Evolutionary conservation across 805 yeast genomes (phyloP).

Genomic region (Wickerhamiella domercqiae): DNA sequence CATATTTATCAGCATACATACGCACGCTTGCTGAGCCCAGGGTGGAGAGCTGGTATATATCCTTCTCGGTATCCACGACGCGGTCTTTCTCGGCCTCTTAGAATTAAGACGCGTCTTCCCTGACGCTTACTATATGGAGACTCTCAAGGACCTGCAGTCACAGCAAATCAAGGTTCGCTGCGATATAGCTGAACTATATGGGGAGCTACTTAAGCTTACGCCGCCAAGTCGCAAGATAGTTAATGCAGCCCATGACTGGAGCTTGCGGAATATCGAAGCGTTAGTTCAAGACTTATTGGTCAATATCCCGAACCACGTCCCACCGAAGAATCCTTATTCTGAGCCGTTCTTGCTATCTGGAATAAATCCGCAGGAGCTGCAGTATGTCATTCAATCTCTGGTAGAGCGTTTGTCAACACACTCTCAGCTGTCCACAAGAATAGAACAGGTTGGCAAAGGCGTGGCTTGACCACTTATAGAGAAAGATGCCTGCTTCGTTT

Average conservation of each 20-base stretch:
- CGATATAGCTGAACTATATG: constrained; percentile 19
- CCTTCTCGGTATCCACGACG: too few relatives aligned
- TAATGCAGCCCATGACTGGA: constrained; percentile 25
- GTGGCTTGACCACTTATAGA: constrained; percentile 13
- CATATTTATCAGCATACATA: too few relatives aligned
- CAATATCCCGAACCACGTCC: constrained; percentile 17
- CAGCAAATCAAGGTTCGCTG: constrained; percentile 24
- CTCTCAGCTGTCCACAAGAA: constrained; percentile 16
- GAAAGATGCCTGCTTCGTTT: too few relatives aligned
- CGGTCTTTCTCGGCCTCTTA: too few relatives aligned
- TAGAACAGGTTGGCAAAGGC: constrained; percentile 24
- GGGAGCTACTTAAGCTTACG: constrained; percentile 19
- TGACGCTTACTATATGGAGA: too few relatives aligned
- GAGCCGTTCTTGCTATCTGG: constrained; percentile 16
- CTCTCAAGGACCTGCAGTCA: constrained; percentile 14
- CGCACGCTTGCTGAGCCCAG: too few relatives aligned
- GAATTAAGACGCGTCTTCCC: too few relatives aligned
- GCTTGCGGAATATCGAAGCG: constrained; percentile 20
- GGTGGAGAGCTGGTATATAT: too few relatives aligned
- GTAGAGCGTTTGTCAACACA: constrained; percentile 19
- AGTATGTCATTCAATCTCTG: constrained; percentile 16
- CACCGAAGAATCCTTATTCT: constrained; percentile 19
- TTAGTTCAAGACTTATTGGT: constrained; percentile 20
- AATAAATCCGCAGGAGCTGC: constrained; percentile 15
- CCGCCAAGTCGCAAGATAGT: constrained; percentile 19